Evolutionary conservation across 2,329 filamentous ascomycete genomes (phyloP).

Genomic region (Botrytis porri): DNA sequence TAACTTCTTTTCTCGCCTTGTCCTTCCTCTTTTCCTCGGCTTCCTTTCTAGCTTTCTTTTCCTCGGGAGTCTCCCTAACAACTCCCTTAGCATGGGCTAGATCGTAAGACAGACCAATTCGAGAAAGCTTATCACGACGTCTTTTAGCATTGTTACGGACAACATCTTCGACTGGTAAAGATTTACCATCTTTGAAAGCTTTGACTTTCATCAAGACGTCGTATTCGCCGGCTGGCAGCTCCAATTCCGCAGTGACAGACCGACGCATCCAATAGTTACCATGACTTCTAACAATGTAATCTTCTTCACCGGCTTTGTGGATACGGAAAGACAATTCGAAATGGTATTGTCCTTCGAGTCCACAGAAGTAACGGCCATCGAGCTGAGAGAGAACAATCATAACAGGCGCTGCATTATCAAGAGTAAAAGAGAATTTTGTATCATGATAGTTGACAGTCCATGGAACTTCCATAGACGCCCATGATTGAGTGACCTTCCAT

Average conservation of each 20-base stretch:
- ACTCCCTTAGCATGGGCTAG: slow-evolving; percentile 58
- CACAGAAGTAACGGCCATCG: slow-evolving; percentile 60
- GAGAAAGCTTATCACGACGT: slow-evolving; percentile 54
- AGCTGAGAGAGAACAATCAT: slow-evolving; percentile 59
- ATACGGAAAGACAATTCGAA: slow-evolving; percentile 48
- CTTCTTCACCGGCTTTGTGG: slow-evolving; percentile 51
- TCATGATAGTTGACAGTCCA: slow-evolving; percentile 61
- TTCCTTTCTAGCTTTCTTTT: slow-evolving; percentile 46
- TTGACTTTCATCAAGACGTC: slow-evolving; percentile 55
- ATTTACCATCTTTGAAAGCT: slow-evolving; percentile 44
- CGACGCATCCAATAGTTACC: slow-evolving; percentile 47
- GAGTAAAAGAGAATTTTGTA: slow-evolving; percentile 56
- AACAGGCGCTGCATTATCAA: slow-evolving; percentile 53
- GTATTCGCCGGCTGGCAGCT: slow-evolving; percentile 55
- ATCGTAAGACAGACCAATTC: slow-evolving; percentile 59
- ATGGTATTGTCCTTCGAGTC: slow-evolving; percentile 56
- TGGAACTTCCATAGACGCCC: slow-evolving; percentile 59
- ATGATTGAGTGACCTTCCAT: slow-evolving; percentile 59
- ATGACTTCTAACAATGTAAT: slow-evolving; percentile 58
- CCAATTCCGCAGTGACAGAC: slow-evolving; percentile 57
- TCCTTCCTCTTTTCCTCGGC: slow-evolving; percentile 44
- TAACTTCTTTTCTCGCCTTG: slow-evolving; percentile 41
- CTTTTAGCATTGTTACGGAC: slow-evolving; percentile 39
- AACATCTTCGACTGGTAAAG: slow-evolving; percentile 46
- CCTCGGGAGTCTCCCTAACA: slow-evolving; percentile 44